Percentiles rank a stretch among this genome's conserved stretches.
Evolutionary conservation across 352 stramenopile genomes (phyloP).

Genomic region (Saprolegnia diclina): DNA sequence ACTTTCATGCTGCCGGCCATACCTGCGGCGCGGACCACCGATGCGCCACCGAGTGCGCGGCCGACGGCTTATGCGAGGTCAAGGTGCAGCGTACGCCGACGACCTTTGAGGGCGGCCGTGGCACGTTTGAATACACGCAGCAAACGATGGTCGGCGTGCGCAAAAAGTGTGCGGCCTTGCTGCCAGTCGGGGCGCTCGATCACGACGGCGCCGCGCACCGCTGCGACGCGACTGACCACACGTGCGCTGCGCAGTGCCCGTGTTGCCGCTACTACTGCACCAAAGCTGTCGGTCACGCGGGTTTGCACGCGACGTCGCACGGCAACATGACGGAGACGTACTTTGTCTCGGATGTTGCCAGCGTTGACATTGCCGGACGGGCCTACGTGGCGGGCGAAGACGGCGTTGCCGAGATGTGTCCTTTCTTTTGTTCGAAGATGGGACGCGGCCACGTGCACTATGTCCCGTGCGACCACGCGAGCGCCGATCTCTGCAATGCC

Average conservation of each 20-base stretch:
- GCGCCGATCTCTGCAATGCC: slow-evolving; percentile 39
- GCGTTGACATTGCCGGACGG: slow-evolving; percentile 64
- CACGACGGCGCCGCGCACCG: slow-evolving; percentile 40
- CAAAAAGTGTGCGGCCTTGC: slow-evolving; percentile 47
- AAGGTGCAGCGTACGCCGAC: slow-evolving; percentile 64
- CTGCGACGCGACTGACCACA: slow-evolving; percentile 47
- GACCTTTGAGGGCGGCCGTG: slow-evolving; percentile 49
- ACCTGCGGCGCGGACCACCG: slow-evolving; percentile 53
- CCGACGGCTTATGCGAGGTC: slow-evolving; percentile 58
- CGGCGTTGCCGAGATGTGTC: slow-evolving; percentile 74
- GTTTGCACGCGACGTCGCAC: slow-evolving; percentile 53
- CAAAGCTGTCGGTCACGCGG: slow-evolving; percentile 48
- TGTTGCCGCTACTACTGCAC: slow-evolving; percentile 75
- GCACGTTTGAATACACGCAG: slow-evolving; percentile 61
- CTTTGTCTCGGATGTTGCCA: slow-evolving; percentile 48
- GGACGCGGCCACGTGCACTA: slow-evolving; percentile 72
- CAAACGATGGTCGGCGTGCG: slow-evolving; percentile 75
- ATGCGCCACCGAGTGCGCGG: slow-evolving; percentile 47
- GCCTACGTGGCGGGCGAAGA: slow-evolving; percentile 62
- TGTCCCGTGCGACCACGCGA: slow-evolving; percentile 50
- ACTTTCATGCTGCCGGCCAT: slow-evolving; percentile 73
- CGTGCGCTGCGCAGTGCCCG: slow-evolving; percentile 59
- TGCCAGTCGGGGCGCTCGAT: slow-evolving; percentile 39
- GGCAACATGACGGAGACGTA: slow-evolving; percentile 79
- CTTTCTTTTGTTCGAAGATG: slow-evolving; percentile 75